Percentiles rank a stretch among this genome's conserved stretches.
Evolutionary conservation across 495 filamentous ascomycete genomes (phyloP).

Genomic region (Penicillium dipodomyicola): DNA sequence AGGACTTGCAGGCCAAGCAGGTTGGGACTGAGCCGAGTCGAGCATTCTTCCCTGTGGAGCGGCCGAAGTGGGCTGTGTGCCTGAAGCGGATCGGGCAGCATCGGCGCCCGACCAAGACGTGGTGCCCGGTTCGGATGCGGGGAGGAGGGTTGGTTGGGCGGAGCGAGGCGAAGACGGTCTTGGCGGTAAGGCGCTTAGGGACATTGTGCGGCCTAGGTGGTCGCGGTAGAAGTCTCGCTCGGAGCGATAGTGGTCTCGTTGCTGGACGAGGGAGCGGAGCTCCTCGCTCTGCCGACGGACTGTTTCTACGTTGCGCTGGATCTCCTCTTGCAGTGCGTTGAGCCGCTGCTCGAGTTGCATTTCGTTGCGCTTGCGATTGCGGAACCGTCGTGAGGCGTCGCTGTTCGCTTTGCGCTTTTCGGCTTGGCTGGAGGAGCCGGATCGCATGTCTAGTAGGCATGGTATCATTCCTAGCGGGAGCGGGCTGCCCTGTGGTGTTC

Average conservation of each 20-base stretch:
- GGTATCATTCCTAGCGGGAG: constrained; percentile 54
- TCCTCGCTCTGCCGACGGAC: constrained; percentile 58
- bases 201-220: constrained; percentile 52
- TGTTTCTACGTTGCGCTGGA: constrained; percentile 56
- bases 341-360: constrained; percentile 63
- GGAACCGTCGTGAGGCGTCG: constrained; percentile 85
- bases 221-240: constrained; percentile 70
- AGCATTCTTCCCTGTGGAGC: constrained; percentile 6
- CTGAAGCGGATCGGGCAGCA: constrained; percentile 9
- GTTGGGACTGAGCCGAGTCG: constrained; percentile 18
- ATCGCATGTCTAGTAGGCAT: constrained; percentile 65
- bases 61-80: constrained; percentile 1
- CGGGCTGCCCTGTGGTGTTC: constrained; percentile 36
- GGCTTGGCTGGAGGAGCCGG: constrained; percentile 79
- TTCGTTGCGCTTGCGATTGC: constrained; percentile 88
- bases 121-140: constrained; percentile 11
- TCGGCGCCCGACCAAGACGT: constrained; percentile 15
- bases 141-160: constrained; percentile 5
- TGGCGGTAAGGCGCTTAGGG: constrained; percentile 37
- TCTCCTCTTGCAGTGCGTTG: constrained; percentile 53
- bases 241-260: constrained; percentile 53
- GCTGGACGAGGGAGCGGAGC: constrained; percentile 52
- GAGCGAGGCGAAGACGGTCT: constrained; percentile 44
- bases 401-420: constrained; percentile 94
- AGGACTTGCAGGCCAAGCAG: constrained; percentile 23